These are phyloP conservation scores for Geotrichum australiense DNA, from an alignment of 1,139 yeast genomes.

Conservation along the genomic window DNA sequence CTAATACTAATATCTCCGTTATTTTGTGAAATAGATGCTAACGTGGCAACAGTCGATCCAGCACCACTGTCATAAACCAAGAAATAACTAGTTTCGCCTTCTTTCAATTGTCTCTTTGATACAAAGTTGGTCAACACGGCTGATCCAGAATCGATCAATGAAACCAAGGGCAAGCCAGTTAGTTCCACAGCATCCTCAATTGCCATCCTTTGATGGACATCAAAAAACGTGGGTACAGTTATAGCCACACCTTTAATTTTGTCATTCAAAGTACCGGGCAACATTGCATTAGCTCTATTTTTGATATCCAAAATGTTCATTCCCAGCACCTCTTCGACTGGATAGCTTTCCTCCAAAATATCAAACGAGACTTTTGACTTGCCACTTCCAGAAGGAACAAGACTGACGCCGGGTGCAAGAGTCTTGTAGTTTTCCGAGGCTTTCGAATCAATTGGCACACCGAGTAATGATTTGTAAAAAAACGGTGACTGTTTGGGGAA, in stretches of 20 bases:
- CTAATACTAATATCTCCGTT: slow-evolving; percentile 39
- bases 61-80: slow-evolving; percentile 89
- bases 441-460: slow-evolving; percentile 48
- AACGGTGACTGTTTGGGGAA: slow-evolving; percentile 66
- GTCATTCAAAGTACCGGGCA: slow-evolving; percentile 30
- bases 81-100: slow-evolving; percentile 47
- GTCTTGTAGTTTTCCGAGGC: slow-evolving; percentile 38
- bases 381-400: slow-evolving; percentile 41
- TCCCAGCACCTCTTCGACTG: slow-evolving; percentile 77
- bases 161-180: slow-evolving; percentile 60
- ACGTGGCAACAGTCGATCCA: slow-evolving; percentile 80
- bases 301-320: slow-evolving; percentile 70
- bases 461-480: slow-evolving; percentile 65
- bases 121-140: slow-evolving; percentile 81
- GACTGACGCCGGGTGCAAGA: slow-evolving; percentile 55
- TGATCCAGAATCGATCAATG: slow-evolving; percentile 80
- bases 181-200: slow-evolving; percentile 64
- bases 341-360: slow-evolving; percentile 40
- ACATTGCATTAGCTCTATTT: slow-evolving; percentile 50
- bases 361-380: slow-evolving; percentile 53
- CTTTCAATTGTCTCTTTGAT: slow-evolving; percentile 40
- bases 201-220: slow-evolving; percentile 61
- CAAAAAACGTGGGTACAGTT: slow-evolving; percentile 69
- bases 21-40: slow-evolving; percentile 50
- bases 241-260: slow-evolving; percentile 60